Evolutionary conservation across 2,329 filamentous ascomycete species (phyloP).

Genomic region (Metarhizium anisopliae): DNA sequence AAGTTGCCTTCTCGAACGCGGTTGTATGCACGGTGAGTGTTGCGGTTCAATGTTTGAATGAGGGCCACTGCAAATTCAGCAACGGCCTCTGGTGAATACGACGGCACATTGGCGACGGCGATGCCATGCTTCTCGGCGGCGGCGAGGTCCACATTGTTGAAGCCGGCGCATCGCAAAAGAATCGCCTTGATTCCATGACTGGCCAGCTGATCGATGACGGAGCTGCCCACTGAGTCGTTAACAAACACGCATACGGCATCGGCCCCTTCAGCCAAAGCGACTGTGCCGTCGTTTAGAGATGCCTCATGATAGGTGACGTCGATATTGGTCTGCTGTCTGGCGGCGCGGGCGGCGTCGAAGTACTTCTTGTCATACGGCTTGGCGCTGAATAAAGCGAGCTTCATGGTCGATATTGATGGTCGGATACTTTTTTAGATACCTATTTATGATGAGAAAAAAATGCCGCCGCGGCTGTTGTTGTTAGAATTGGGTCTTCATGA

Average conservation of each 20-base stretch:
- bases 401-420: conserved; percentile 28
- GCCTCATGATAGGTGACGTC: conserved; percentile 51
- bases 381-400: conserved; percentile 54
- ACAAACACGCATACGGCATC: conserved; percentile 60
- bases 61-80: conserved; percentile 62
- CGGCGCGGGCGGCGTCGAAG: conserved; percentile 33
- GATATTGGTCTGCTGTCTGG: conserved; percentile 21
- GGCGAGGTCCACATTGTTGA: conserved; percentile 56
- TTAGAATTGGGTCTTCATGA: no score
- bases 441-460: no score
- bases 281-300: conserved; percentile 46
- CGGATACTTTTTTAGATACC: no score
- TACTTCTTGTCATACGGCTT: conserved; percentile 54
- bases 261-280: conserved; percentile 39
- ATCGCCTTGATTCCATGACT: conserved; percentile 44
- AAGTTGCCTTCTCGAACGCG: conserved; percentile 63
- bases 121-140: conserved; percentile 45
- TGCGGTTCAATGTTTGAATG: conserved; percentile 57
- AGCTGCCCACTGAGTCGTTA: conserved; percentile 48
- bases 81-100: conserved; percentile 61
- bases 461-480: no score
- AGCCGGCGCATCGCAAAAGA: conserved; percentile 59
- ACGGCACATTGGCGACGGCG: conserved; percentile 57
- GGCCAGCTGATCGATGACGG: conserved; percentile 42
- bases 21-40: conserved; percentile 59